These are phyloP conservation scores for Oxyria digyna DNA, from an alignment of 148 eudicot species.

Conservation along the genomic window DNA sequence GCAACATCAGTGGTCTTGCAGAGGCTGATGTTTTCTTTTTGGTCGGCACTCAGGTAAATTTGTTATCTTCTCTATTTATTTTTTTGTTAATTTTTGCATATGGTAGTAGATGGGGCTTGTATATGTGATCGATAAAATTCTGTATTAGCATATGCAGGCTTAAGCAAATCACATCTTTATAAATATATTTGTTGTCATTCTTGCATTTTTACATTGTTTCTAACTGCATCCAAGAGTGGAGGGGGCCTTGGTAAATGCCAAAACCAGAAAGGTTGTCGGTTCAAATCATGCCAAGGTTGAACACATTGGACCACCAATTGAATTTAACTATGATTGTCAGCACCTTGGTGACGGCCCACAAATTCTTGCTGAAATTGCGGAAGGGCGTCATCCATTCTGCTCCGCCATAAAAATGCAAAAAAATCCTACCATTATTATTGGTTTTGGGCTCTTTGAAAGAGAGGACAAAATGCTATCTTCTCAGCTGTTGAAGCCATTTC, in stretches of 20 bases:
- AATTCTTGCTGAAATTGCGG: slow-evolving; percentile 62
- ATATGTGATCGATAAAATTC: no score
- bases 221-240: slow-evolving; percentile 86
- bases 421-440: slow-evolving; percentile 73
- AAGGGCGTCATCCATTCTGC: slow-evolving; percentile 66
- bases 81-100: not conserved
- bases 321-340: slow-evolving; percentile 68
- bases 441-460: slow-evolving; percentile 79
- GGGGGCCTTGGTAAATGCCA: slow-evolving; percentile 98
- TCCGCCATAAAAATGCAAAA: no score
- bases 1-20: slow-evolving; percentile 84
- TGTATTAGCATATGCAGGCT: no score
- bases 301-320: slow-evolving; percentile 76
- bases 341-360: slow-evolving; percentile 82
- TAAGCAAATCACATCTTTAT: no score
- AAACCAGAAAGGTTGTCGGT: slow-evolving; percentile 69
- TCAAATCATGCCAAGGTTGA: slow-evolving; percentile 71
- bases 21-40: slow-evolving; percentile 87
- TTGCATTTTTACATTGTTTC: not conserved
- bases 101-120: no score
- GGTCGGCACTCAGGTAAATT: slow-evolving; percentile 98
- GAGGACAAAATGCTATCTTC: slow-evolving; percentile 71
- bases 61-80: not conserved
- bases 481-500: slow-evolving; percentile 57
- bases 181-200: not conserved